Base-by-base conservation (phyloP, 495 filamentous ascomycete species). In the Polyplosphaeria fusca region DNA sequence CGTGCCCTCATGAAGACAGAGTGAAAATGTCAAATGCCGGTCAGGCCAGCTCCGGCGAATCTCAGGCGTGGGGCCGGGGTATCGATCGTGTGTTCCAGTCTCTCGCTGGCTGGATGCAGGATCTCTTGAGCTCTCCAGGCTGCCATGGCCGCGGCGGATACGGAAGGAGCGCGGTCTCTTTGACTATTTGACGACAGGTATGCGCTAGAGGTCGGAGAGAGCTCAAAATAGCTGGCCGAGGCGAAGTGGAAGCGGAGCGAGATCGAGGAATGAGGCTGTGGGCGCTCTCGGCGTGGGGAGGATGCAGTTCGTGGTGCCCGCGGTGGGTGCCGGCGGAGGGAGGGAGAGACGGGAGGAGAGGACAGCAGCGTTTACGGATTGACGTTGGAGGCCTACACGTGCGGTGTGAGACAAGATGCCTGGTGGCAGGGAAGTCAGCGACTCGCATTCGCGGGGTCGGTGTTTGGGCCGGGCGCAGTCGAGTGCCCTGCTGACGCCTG, bases 191-290 rank as follows among this genome's bases (percentile, higher is more conserved):
- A 22, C 41, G 40, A 37, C 60, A 58, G 13, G 60, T 42, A 12
- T 57, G 47, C 19, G 52, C 16, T n/a, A 58, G 43, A 16, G 53
- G 41, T 5, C 52, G 30, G 9, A 47, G 47, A n/a, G 60, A 63
- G 25, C 30, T 46, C 2, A 26, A 35, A 24, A 57, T 47, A 18
- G 24, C 26, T 30, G 32, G 50, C 23, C n/a, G 57, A 18, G 40
- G 41, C 9, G 47, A 57, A 53, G 25, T 47, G 58, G 41, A 57
- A 53, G 39, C 1, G 47, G 32, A 9, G 60, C 44, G 2, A 61
- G 45, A 1, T 19, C 23, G 2, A 61, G 50, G 14, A 61, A 43
- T 12, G 44, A 44, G 45, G 39, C 23, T 44, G 30, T 22, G 35
- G 37, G n/a, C 40, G 26, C 23, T 22, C 19, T 12, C n/a, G n/a